phyloP scores from a whole-genome alignment of 148 eudicot genomes.

The Spergularia bocconei region DNA sequence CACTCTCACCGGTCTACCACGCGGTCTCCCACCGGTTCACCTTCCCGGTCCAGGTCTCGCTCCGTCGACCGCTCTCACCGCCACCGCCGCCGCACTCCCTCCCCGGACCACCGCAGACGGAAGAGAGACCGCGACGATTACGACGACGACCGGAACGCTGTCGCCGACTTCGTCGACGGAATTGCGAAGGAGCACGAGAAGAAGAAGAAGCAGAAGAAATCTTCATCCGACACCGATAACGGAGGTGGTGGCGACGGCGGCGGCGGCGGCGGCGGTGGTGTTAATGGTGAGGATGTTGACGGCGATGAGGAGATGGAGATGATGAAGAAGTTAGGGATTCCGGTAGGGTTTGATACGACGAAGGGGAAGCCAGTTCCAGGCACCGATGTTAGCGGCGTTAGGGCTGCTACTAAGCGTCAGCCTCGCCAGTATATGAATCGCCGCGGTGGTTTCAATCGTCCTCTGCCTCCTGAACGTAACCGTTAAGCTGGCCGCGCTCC shows the following conservation, averaged over 20 bases:
- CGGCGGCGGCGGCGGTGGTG: slow-evolving; percentile 17
- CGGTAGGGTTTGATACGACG: slow-evolving; percentile 83
- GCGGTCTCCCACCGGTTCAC: slow-evolving; percentile 26
- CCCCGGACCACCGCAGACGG: slow-evolving; percentile 53
- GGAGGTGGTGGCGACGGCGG: slow-evolving; percentile 25
- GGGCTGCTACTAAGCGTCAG: slow-evolving; percentile 86
- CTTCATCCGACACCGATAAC: background rate
- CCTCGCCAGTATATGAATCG: slow-evolving; percentile 98
- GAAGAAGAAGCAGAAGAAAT: slow-evolving; percentile 30
- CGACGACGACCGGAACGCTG: slow-evolving; percentile 41
- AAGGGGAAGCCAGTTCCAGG: slow-evolving; percentile 88
- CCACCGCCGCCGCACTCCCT: slow-evolving; percentile 43
- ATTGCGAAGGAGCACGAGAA: slow-evolving; percentile 48
- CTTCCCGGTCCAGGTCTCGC: slow-evolving; percentile 45
- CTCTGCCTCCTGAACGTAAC: slow-evolving; percentile 84
- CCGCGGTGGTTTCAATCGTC: slow-evolving; percentile 95
- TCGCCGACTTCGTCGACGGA: slow-evolving; percentile 54
- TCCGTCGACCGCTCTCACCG: slow-evolving; percentile 48
- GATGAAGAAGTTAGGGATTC: slow-evolving; percentile 95
- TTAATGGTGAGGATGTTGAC: slow-evolving; percentile 23
- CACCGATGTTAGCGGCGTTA: slow-evolving; percentile 76
- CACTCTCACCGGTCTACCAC: slow-evolving; percentile 41
- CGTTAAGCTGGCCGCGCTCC: slow-evolving; percentile 33
- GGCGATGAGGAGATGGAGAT: slow-evolving; percentile 77
- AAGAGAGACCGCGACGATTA: slow-evolving; percentile 35